Percentiles rank a stretch among this genome's conserved stretches.
Conservation (phyloP, 352 stramenopile genomes). For the Halophytophthora polymorphica region DNA sequence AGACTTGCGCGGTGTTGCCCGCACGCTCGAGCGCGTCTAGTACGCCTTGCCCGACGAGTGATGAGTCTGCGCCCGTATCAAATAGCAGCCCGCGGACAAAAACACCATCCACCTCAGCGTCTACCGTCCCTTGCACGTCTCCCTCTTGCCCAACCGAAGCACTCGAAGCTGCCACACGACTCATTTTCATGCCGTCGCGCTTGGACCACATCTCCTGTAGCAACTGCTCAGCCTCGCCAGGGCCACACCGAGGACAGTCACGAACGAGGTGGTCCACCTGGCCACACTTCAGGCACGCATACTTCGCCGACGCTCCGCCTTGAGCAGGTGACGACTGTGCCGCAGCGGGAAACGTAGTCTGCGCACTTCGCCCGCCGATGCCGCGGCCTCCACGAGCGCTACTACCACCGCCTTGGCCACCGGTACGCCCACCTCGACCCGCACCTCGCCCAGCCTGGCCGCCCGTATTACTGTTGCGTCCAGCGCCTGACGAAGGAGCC, state of each 20-base stretch:
- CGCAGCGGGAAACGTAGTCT: too few relatives aligned
- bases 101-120: background rate
- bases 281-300: slow-evolving; percentile 1
- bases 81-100: background rate
- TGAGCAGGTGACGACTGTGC: too few relatives aligned
- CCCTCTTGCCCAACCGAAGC: background rate
- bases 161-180: too few relatives aligned
- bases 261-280: background rate
- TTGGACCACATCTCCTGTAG: background rate
- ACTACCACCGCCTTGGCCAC: background rate
- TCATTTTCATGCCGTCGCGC: background rate
- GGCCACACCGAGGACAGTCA: background rate
- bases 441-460: too few relatives aligned
- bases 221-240: background rate
- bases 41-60: background rate
- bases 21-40: background rate
- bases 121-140: background rate
- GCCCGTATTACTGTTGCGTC: too few relatives aligned
- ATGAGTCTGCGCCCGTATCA: slow-evolving; percentile 1
- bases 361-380: background rate
- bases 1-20: background rate
- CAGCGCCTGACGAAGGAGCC: too few relatives aligned
- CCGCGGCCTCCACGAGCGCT: background rate
- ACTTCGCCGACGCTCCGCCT: background rate
- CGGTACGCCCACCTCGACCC: too few relatives aligned